Evolutionary conservation across 306 rosid genomes (phyloP), one percentile per base, ranked within the genome.

Genomic region (Ammopiptanthus mongolicus): DNA sequence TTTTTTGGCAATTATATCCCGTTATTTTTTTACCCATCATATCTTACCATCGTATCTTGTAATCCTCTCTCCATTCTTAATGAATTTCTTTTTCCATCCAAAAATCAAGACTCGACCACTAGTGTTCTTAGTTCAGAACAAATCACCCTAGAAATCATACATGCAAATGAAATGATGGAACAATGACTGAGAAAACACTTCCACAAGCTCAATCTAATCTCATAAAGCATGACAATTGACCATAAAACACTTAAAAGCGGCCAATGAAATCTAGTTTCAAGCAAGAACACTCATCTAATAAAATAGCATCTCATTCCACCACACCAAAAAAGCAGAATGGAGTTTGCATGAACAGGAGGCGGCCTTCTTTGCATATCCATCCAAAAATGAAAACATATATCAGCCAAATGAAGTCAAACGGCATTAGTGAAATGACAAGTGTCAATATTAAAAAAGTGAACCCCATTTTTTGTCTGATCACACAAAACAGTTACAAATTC

Each of bases 401-500:
- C 12, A 66, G 39, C 42, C 10, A 12, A 25, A 18, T 6, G 25
- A 58, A 46, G 60, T 46, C 51, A 39, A 29, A 48, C 13, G 61
- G 12, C 66, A 63, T 41, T 44, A 42, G 68, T 11, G 52, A 60
- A 48, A 65, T 22, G 33, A 64, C 25, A 25, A 53, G 31, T 29
- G 52, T 63, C 61, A 71, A 71, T 23, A 64, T n/a, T 22, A 4
- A 47, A 47, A 17, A 69, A 41, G 52, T 14, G 67, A 71, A 79
- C 50, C 53, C 74, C 73, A 39, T 37, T 51, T 33, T 50, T 79
- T 63, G 74, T 72, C 65, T 65, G 65, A 57, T 53, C 79, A 80
- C 79, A 73, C 83, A 73, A 65, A 80, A 73, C 79, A 74, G 69
- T 80, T 65, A 66, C 79, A 80, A 80, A 80, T 80, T 66, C 71